Evolutionary conservation across 495 filamentous ascomycete species (phyloP).

Genomic region (Talaromyces adpressus): DNA sequence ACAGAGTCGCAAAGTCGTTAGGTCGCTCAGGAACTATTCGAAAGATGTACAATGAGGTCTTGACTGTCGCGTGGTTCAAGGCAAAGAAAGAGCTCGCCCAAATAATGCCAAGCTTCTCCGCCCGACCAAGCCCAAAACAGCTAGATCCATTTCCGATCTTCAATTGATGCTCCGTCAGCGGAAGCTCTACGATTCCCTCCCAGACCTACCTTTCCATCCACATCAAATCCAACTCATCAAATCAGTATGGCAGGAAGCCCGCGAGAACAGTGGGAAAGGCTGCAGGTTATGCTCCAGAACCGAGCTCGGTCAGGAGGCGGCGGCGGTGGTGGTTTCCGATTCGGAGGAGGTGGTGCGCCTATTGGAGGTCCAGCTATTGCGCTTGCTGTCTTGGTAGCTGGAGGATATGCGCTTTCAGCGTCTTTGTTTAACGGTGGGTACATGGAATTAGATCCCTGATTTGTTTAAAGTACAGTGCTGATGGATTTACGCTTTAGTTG

Average conservation of each 20-base stretch:
- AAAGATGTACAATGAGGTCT: not conserved
- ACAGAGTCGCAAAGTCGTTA: not conserved
- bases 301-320: conserved; percentile 34
- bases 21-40: not conserved
- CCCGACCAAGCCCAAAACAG: conserved; percentile 2
- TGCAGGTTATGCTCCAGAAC: conserved; percentile 56
- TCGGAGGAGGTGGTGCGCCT: conserved; percentile 45
- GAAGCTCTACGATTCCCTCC: conserved; percentile 22
- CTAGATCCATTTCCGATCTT: not conserved
- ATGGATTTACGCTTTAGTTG: conserved; percentile 53
- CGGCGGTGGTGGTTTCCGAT: conserved; percentile 31
- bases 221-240: conserved; percentile 15
- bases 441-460: conserved; percentile 15
- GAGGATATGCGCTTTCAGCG: conserved; percentile 61
- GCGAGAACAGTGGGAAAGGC: conserved; percentile 55
- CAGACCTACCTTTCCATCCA: conserved; percentile 18
- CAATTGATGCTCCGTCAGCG: conserved; percentile 12
- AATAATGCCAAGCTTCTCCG: conserved; percentile 5
- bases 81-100: not conserved
- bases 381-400: conserved; percentile 57
- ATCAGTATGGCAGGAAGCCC: conserved; percentile 51
- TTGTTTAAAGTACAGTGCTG: not conserved
- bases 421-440: conserved; percentile 85
- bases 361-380: conserved; percentile 37
- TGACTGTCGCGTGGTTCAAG: not conserved